Evolutionary conservation across 228 moss, liverwort and hornwort species (phyloP), one percentile per base, ranked within the genome.

Genomic region (Sphagnum fallax): DNA sequence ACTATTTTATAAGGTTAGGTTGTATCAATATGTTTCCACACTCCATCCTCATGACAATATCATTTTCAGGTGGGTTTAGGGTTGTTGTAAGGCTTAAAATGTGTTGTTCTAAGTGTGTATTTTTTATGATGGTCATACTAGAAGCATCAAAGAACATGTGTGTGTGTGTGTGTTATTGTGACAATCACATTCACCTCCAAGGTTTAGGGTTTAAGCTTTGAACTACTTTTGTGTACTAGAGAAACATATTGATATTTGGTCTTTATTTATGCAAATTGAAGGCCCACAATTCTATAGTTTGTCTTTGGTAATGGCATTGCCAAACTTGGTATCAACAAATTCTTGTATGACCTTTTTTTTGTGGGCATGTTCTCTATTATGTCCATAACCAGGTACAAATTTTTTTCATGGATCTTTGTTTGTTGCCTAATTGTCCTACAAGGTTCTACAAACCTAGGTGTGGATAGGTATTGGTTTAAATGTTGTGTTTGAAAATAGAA

Each of bases 301-400:
- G 98, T 94, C 16, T 87, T 98, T 8, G 16, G 49, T 15, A 76
- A 85, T 72, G 98, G 87, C n/a, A 52, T 98, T 50, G 15, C 85
- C 50, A 90, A 85, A 69, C 92, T 98, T 69, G 98, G 98, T 69
- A 63, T 50, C 52, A 79, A 82, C 11, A 98, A 94, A 70, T 89
- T 98, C 65, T 0, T 87, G 51, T 64, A 74, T 10, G 98, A 98
- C 71, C 82, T 98, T 52, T 92, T 98, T 69, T 98, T 87, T 90
- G 94, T 98, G 48, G 98, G 98, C 63, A 88, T 98, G 89, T 98
- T 98, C 83, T 98, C 92, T 70, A 94, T 94, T 70, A 74, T 90
- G 8, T 98, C 94, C 78, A 98, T 32, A 32, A 94, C 77, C 98
- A 98, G 86, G 89, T 86, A 74, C 15, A 48, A 5, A 8, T 47